A percentile compares a stretch with the other conserved stretches of the same genome.
Evolutionary conservation across 2,329 filamentous ascomycete genomes (phyloP).

Genomic region (Ascomycota sp.): DNA sequence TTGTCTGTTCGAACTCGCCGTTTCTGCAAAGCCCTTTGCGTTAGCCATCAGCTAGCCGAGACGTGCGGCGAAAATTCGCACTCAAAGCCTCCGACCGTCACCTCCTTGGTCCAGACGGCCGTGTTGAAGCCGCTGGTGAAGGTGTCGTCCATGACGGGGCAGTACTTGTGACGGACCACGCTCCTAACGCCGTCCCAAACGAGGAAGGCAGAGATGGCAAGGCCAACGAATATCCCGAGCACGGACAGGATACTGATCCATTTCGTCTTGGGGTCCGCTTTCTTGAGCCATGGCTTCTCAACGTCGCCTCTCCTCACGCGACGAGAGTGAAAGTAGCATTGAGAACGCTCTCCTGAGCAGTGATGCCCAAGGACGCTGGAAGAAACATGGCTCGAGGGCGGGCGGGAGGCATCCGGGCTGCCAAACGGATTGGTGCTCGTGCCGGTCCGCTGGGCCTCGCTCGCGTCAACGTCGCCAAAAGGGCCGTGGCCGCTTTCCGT

Average conservation of each 20-base stretch:
- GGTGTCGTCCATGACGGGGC: conserved; percentile 43
- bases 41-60: neutral
- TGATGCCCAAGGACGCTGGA: conserved; percentile 17
- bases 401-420: conserved; percentile 23
- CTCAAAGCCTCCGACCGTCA: conserved; percentile 58
- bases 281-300: conserved; percentile 59
- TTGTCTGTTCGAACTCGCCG: conserved; percentile 65
- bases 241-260: conserved; percentile 70
- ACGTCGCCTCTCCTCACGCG: conserved; percentile 51
- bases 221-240: conserved; percentile 47
- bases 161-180: conserved; percentile 58
- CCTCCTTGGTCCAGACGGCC: conserved; percentile 52
- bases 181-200: conserved; percentile 55
- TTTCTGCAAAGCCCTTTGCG: conserved; percentile 38
- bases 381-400: conserved; percentile 25
- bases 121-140: conserved; percentile 38
- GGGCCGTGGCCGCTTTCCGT: conserved; percentile 18
- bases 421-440: conserved; percentile 21
- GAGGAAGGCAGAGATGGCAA: conserved; percentile 47
- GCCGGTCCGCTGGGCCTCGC: conserved; percentile 12
- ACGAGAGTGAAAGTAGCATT: conserved; percentile 53
- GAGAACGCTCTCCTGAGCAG: conserved; percentile 17
- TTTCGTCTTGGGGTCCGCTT: conserved; percentile 59
- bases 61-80: conserved; percentile 18
- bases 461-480: conserved; percentile 19